phyloP scores from a whole-genome alignment of 805 yeast genomes.

The Wilhelminamyces savonicus region DNA sequence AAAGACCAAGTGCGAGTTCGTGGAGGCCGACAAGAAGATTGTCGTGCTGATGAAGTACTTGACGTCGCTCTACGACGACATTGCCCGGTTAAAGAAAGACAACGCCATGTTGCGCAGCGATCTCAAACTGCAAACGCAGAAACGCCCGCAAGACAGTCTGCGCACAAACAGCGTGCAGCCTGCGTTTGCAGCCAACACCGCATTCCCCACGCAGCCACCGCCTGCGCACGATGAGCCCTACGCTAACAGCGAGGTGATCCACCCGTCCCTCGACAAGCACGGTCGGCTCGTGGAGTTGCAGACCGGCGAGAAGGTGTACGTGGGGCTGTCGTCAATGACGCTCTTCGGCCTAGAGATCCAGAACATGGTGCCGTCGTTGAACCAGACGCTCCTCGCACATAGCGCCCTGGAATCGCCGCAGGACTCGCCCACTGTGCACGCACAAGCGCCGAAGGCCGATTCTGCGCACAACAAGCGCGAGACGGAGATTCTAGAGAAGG shows the following conservation, averaged over 20 bases:
- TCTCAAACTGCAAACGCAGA: slow-evolving; percentile 15
- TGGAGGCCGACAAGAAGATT: slow-evolving; percentile 65
- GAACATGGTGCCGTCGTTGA: slow-evolving; percentile 43
- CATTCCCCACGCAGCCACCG: too few relatives aligned
- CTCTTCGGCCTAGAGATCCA: slow-evolving; percentile 73
- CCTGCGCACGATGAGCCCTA: not conserved
- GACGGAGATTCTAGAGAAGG: slow-evolving; percentile 59
- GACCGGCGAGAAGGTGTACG: slow-evolving; percentile 70
- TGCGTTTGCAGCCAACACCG: not conserved
- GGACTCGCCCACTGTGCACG: not conserved
- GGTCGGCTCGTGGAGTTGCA: slow-evolving; percentile 69
- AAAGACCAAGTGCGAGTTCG: slow-evolving; percentile 58
- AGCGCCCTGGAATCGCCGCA: slow-evolving; percentile 6
- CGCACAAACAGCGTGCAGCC: not conserved
- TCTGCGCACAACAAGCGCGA: slow-evolving; percentile 29
- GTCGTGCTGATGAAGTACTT: slow-evolving; percentile 69
- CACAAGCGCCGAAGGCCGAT: slow-evolving; percentile 9
- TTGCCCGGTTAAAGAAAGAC: slow-evolving; percentile 58
- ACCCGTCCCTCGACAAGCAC: slow-evolving; percentile 65
- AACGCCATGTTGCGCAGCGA: slow-evolving; percentile 50
- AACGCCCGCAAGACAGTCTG: not conserved
- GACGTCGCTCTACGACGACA: slow-evolving; percentile 60
- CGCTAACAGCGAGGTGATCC: slow-evolving; percentile 45
- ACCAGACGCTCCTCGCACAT: slow-evolving; percentile 5
- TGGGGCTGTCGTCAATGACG: slow-evolving; percentile 81